These are phyloP conservation scores for Parastagonospora avenae DNA, from an alignment of 2,329 filamentous ascomycete species.

Conservation along the genomic window DNA sequence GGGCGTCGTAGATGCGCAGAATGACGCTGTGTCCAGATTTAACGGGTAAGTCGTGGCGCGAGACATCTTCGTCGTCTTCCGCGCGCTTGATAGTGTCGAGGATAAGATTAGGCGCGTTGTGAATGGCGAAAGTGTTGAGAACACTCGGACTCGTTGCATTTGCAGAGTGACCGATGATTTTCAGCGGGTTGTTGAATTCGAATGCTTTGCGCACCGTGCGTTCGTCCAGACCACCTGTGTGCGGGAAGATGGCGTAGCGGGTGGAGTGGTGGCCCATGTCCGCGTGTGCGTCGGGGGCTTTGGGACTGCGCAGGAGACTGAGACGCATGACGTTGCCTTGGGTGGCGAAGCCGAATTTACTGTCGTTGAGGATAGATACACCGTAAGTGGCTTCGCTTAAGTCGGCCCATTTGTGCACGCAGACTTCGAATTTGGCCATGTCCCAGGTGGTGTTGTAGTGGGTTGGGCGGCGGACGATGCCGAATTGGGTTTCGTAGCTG, in stretches of 20 bases:
- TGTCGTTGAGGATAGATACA: conserved; percentile 91
- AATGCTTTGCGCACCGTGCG: conserved; percentile 81
- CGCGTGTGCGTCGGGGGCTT: conserved; percentile 89
- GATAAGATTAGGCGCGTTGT: conserved; percentile 69
- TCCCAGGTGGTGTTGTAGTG: conserved; percentile 99
- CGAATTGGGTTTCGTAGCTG: conserved; percentile 93
- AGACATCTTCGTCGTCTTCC: conserved; percentile 61
- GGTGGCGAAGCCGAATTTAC: conserved; percentile 94
- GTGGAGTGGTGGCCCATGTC: conserved; percentile 92
- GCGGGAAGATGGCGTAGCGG: conserved; percentile 88
- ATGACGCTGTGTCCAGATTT: conserved; percentile 80
- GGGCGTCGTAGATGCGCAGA: conserved; percentile 82
- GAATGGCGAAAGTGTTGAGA: conserved; percentile 68
- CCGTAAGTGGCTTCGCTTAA: conserved; percentile 86
- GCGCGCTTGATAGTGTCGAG: conserved; percentile 92
- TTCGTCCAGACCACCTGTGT: conserved; percentile 72
- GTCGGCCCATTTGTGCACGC: conserved; percentile 93
- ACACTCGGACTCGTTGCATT: conserved; percentile 36
- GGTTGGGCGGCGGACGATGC: conserved; percentile 84
- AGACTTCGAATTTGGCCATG: conserved; percentile 98
- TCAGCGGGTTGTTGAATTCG: conserved; percentile 86
- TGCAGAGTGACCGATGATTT: conserved; percentile 53
- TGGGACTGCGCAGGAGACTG: conserved; percentile 82
- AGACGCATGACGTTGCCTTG: conserved; percentile 88
- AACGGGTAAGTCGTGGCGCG: conserved; percentile 57